Percentiles rank a stretch among this genome's conserved stretches.
Conservation (phyloP, 495 filamentous ascomycete species). For the Penicillium dipodomyicola region DNA sequence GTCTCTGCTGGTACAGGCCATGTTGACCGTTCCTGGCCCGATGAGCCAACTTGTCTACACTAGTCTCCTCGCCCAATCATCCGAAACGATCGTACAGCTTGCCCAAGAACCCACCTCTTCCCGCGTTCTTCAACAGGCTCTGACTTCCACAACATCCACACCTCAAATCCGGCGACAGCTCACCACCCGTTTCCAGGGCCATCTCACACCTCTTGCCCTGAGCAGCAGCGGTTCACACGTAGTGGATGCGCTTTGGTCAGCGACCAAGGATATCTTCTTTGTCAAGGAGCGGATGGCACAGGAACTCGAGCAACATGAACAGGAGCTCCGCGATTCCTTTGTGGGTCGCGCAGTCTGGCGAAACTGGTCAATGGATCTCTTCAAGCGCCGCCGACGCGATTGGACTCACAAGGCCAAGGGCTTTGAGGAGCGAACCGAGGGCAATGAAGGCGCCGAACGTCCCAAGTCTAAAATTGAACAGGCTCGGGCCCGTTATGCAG, state of each 20-base stretch:
- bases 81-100: conserved; percentile 44
- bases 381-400: conserved; percentile 62
- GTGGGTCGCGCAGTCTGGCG: conserved; percentile 82
- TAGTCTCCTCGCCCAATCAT: conserved; percentile 46
- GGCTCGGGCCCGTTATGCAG: conserved; percentile 47
- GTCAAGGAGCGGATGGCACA: conserved; percentile 66
- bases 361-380: conserved; percentile 90
- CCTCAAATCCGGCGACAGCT: conserved; percentile 61
- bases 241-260: conserved; percentile 71
- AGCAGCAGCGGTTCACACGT: conserved; percentile 74
- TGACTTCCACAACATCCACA: conserved; percentile 56
- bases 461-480: conserved; percentile 49
- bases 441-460: conserved; percentile 25
- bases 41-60: conserved; percentile 57
- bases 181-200: conserved; percentile 56
- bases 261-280: conserved; percentile 62
- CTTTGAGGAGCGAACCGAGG: conserved; percentile 23
- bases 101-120: conserved; percentile 62
- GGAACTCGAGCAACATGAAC: conserved; percentile 60
- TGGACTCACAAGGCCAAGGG: conserved; percentile 70
- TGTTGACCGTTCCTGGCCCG: conserved; percentile 57
- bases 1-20: conserved; percentile 63
- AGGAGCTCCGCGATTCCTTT: conserved; percentile 65
- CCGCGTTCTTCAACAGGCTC: conserved; percentile 67
- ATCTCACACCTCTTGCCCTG: conserved; percentile 62